Percentiles rank a stretch among this genome's conserved stretches.
phyloP scores from a whole-genome alignment of 371 early-diverging fungal species.

The Parasitella parasitica region DNA sequence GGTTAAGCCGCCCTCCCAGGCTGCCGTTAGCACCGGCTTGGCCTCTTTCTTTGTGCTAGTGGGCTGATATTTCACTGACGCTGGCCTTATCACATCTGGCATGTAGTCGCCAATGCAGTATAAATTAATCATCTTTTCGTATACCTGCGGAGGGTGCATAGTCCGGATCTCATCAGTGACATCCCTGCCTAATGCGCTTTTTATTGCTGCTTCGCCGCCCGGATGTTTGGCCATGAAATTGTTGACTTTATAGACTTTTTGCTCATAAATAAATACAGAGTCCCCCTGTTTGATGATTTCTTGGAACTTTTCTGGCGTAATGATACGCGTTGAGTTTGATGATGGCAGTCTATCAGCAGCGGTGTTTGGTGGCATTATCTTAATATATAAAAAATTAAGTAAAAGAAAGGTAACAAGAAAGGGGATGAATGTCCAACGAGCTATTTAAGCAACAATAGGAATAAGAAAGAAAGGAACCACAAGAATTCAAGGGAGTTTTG shows the following conservation, averaged over 20 bases:
- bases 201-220: conserved; percentile 86
- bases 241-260: conserved; percentile 86
- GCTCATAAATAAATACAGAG: conserved; percentile 70
- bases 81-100: conserved; percentile 13
- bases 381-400: not conserved
- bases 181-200: conserved; percentile 85
- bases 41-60: not conserved
- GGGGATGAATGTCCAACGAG: not conserved
- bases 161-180: conserved; percentile 89
- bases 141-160: conserved; percentile 86
- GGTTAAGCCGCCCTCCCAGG: conserved; percentile 38
- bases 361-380: conserved; percentile 15
- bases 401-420: not conserved
- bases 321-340: conserved; percentile 9
- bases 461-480: conserved; percentile 2
- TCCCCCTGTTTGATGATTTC: conserved; percentile 61
- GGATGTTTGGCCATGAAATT: conserved; percentile 85
- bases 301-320: conserved; percentile 43
- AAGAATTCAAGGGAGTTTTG: conserved; percentile 1
- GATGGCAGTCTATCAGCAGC: conserved; percentile 1
- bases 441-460: conserved; percentile 1
- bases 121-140: conserved; percentile 68
- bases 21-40: conserved; percentile 3
- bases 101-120: conserved; percentile 74
- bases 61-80: not conserved